Conservation (phyloP, 1,284 basidiomycete species). For the Phellinidium pouzarii region DNA sequence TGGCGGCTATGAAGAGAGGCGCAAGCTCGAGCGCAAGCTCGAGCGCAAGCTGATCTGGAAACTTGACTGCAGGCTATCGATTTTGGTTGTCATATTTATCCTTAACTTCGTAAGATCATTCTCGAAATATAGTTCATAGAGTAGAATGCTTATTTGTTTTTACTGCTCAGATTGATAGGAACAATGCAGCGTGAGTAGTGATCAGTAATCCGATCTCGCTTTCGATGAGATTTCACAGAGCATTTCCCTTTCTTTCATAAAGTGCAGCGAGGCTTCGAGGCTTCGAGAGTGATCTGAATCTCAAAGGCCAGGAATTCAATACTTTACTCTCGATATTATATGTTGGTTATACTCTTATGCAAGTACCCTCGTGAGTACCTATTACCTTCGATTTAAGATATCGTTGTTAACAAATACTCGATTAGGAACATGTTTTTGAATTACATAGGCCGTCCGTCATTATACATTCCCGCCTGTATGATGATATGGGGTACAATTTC, state of each 20-base stretch:
- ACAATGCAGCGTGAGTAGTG: slow-evolving; percentile 51
- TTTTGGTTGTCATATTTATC: slow-evolving; percentile 47
- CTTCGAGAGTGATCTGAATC: slow-evolving; percentile 60
- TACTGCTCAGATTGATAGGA: slow-evolving; percentile 46
- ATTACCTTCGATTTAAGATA: slow-evolving; percentile 12
- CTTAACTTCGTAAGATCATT: slow-evolving; percentile 35
- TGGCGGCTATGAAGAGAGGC: slow-evolving; percentile 37
- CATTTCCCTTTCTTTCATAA: no score
- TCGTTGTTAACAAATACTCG: background rate
- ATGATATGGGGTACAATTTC: slow-evolving; percentile 53
- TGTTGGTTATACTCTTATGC: slow-evolving; percentile 20
- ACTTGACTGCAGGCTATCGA: slow-evolving; percentile 41
- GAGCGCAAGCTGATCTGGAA: slow-evolving; percentile 44
- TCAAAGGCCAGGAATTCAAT: slow-evolving; percentile 61
- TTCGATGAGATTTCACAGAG: background rate
- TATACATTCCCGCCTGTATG: slow-evolving; percentile 71
- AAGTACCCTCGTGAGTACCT: slow-evolving; percentile 50
- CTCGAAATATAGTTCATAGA: background rate
- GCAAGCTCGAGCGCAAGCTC: no score
- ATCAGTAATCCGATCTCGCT: background rate
- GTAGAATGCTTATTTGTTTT: background rate
- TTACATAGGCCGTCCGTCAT: slow-evolving; percentile 62
- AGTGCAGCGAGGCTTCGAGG: slow-evolving; percentile 67
- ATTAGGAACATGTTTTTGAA: slow-evolving; percentile 71
- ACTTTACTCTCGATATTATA: slow-evolving; percentile 74